Evolutionary conservation across 805 yeast species (phyloP).

Genomic region (Vanderwaltozyma yarrowii): DNA sequence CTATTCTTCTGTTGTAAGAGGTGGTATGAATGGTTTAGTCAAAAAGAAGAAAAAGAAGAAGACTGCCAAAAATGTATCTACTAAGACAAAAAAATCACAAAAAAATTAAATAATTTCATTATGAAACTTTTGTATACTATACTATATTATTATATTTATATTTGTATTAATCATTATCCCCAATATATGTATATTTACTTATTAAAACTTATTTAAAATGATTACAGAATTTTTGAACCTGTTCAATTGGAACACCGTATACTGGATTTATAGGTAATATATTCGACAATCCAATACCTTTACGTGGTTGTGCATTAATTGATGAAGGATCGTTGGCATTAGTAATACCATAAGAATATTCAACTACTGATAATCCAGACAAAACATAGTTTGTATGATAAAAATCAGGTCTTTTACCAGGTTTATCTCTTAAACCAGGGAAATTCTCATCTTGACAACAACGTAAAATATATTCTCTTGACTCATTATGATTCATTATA

Average conservation of each 20-base stretch:
- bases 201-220: constrained; percentile 14
- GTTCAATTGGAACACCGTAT: constrained; percentile 44
- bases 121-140: no score
- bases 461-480: constrained; percentile 55
- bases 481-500: constrained; percentile 43
- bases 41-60: constrained; percentile 72
- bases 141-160: no score
- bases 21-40: constrained; percentile 64
- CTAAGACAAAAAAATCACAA: not conserved
- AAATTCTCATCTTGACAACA: constrained; percentile 55
- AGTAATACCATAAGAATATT: constrained; percentile 4
- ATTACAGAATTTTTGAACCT: constrained; percentile 28
- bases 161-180: no score
- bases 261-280: constrained; percentile 40
- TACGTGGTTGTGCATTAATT: constrained; percentile 1
- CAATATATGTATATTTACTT: no score
- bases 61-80: constrained; percentile 17
- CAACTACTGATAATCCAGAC: constrained; percentile 46
- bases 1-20: constrained; percentile 58
- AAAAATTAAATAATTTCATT: not conserved
- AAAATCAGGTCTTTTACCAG: constrained; percentile 68
- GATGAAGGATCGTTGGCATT: constrained; percentile 1
- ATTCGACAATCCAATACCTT: constrained; percentile 3
- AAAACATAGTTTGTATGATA: constrained; percentile 86
- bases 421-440: constrained; percentile 87